Evolutionary conservation across 2,329 filamentous ascomycete genomes (phyloP).

Genomic region (Atkinsonella texensis): DNA sequence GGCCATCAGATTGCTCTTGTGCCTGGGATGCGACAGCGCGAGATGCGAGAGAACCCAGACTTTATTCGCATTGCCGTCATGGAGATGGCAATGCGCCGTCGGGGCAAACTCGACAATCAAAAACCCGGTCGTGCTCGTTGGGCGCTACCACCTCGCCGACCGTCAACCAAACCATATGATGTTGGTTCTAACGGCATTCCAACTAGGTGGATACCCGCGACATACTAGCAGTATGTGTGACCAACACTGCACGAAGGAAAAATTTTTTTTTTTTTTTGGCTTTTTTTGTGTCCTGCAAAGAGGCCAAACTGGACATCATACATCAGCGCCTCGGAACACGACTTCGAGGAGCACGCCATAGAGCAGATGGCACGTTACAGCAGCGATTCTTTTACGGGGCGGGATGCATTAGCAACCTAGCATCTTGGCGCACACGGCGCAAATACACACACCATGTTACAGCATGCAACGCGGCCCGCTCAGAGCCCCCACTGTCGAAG

Average conservation of each 20-base stretch:
- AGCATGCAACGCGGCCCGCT: neutral
- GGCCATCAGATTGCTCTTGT: constrained; percentile 20
- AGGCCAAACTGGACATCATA: neutral
- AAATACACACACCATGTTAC: neutral
- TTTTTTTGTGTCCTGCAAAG: neutral
- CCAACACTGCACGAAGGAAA: neutral
- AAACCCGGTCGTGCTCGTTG: constrained; percentile 56
- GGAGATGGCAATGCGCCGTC: constrained; percentile 59
- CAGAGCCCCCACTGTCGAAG: neutral
- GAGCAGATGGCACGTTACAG: constrained; percentile 3
- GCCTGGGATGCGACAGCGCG: constrained; percentile 45
- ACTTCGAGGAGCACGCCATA: neutral
- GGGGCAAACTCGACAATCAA: constrained; percentile 53
- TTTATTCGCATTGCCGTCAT: constrained; percentile 61
- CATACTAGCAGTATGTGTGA: constrained; percentile 10
- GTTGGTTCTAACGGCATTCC: constrained; percentile 47
- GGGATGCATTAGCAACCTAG: neutral
- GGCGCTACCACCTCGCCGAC: constrained; percentile 53
- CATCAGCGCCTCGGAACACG: neutral
- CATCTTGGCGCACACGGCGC: neutral
- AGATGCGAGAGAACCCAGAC: constrained; percentile 58
- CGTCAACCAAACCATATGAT: constrained; percentile 39
- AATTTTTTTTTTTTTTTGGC: neutral
- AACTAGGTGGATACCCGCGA: constrained; percentile 40
- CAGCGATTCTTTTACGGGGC: neutral